phyloP scores from a whole-genome alignment of 345 rosid species.

The Arabis alpina region DNA sequence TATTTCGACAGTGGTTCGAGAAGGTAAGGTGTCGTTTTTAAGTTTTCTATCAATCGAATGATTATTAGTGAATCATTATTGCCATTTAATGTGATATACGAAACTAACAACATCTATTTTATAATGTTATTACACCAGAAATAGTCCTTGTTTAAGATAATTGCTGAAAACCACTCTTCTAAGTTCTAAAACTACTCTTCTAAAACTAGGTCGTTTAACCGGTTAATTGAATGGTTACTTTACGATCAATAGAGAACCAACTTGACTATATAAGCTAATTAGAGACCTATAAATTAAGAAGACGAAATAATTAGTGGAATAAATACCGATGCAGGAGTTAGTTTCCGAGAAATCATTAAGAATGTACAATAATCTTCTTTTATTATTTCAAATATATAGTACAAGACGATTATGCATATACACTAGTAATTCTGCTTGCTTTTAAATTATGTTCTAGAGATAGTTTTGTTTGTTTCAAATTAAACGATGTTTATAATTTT shows the following conservation, averaged over 20 bases:
- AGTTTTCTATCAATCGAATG: neutral
- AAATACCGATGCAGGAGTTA: neutral
- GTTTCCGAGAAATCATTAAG: neutral
- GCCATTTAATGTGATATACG: constrained; percentile 16
- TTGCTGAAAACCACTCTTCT: no score
- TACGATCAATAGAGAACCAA: no score
- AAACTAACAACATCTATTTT: constrained; percentile 3
- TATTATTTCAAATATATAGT: neutral
- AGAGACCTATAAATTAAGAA: neutral
- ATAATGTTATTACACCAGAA: constrained; percentile 6
- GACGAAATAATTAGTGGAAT: neutral
- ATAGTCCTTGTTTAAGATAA: neutral
- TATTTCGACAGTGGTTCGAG: constrained; percentile 24
- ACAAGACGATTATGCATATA: neutral
- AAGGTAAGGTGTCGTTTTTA: constrained; percentile 32
- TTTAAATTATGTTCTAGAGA: no score
- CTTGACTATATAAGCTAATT: constrained; percentile 12
- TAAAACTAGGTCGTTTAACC: neutral
- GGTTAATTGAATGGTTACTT: no score
- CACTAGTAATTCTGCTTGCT: no score
- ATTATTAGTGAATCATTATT: constrained; percentile 17
- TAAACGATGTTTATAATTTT: no score
- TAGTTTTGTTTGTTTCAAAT: no score
- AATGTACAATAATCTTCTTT: neutral
- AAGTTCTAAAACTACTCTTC: no score